Base-by-base conservation (phyloP, 2,329 filamentous ascomycete species). In the Phialophora tarda region DNA sequence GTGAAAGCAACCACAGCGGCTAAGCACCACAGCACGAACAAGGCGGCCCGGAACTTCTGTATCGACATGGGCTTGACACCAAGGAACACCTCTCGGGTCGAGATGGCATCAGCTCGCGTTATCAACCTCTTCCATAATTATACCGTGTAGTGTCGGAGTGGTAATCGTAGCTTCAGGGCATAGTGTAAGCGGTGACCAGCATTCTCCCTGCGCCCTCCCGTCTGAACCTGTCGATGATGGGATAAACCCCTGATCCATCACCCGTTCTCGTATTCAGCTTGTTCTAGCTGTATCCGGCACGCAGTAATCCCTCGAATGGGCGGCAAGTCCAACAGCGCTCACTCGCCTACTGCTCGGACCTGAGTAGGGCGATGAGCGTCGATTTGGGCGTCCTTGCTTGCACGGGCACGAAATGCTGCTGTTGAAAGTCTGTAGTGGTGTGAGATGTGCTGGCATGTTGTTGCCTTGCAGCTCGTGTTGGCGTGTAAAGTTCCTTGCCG, bases 311-410 rank as follows among this genome's bases (percentile, higher is more conserved):
- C 48, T 51, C 5, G 10, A 26, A 24, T 3, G 21, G 21, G 11
- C 48, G 21, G 48, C 48, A 26, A 51, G 26, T 26, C 10, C 48
- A 26, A 17, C 48, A 26, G 48, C 21, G 23, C 21, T 14, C 21
- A 28, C 48, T 26, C 48, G 24, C 48, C 23, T 51, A 51, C 12
- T 28, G 48, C 14, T 26, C 11, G 24, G 48, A 51, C 21, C 14
- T 14, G 3, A 23, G 1, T 14, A 11, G 8, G 48, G 14, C 17
- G 23, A 23, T 17, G 38, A 44, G 38, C 17, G 7, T 44, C 17
- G 17, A 44, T 26, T 1, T 28, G 48, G 21, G 53, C 44, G 24
- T 44, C 44, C 54, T 32, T 38, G 64, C 62, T 56, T 54, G 38
- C 41, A 28, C 28, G 57, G 30, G 14, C 30, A 34, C 57, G 24